These are phyloP conservation scores for Sporisorium scitamineum DNA, from an alignment of 1,284 basidiomycete genomes.

Conservation along the genomic window DNA sequence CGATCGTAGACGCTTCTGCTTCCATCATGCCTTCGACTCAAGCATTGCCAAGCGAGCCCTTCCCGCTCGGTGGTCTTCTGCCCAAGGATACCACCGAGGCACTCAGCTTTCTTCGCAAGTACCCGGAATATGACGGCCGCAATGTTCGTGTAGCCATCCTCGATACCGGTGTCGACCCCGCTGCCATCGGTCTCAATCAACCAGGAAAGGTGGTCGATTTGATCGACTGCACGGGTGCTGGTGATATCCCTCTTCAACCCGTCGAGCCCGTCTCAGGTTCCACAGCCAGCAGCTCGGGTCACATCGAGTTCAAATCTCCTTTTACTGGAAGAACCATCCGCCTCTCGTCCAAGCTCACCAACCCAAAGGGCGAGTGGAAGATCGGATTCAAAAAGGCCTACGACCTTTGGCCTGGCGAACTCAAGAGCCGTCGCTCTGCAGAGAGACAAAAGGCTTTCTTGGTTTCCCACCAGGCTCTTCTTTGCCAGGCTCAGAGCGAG, in stretches of 20 bases:
- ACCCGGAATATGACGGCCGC: slow-evolving; percentile 67
- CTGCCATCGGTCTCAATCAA: slow-evolving; percentile 66
- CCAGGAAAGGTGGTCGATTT: slow-evolving; percentile 69
- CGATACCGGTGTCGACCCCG: slow-evolving; percentile 70
- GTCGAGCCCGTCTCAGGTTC: slow-evolving; percentile 36
- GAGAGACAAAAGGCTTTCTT: slow-evolving; percentile 66
- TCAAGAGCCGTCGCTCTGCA: slow-evolving; percentile 61
- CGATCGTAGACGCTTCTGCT: slow-evolving; percentile 18
- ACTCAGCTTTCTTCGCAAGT: slow-evolving; percentile 64
- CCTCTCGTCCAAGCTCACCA: slow-evolving; percentile 54
- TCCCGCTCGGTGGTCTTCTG: slow-evolving; percentile 65
- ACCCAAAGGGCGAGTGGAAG: slow-evolving; percentile 67
- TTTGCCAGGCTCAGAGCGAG: slow-evolving; percentile 58
- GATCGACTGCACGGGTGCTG: slow-evolving; percentile 69
- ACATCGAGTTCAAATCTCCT: slow-evolving; percentile 63
- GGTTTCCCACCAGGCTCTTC: slow-evolving; percentile 61
- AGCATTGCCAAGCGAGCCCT: slow-evolving; percentile 52
- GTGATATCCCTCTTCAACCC: slow-evolving; percentile 57
- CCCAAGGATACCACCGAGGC: slow-evolving; percentile 69
- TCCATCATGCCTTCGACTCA: slow-evolving; percentile 37
- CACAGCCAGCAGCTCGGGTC: slow-evolving; percentile 6
- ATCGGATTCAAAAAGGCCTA: slow-evolving; percentile 68
- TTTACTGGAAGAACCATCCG: slow-evolving; percentile 63
- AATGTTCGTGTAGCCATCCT: slow-evolving; percentile 68
- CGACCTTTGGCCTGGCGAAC: slow-evolving; percentile 68